A percentile compares a stretch with the other conserved stretches of the same genome.
phyloP scores from a whole-genome alignment of 495 filamentous ascomycete genomes.

The Umbilicaria muhlenbergii region DNA sequence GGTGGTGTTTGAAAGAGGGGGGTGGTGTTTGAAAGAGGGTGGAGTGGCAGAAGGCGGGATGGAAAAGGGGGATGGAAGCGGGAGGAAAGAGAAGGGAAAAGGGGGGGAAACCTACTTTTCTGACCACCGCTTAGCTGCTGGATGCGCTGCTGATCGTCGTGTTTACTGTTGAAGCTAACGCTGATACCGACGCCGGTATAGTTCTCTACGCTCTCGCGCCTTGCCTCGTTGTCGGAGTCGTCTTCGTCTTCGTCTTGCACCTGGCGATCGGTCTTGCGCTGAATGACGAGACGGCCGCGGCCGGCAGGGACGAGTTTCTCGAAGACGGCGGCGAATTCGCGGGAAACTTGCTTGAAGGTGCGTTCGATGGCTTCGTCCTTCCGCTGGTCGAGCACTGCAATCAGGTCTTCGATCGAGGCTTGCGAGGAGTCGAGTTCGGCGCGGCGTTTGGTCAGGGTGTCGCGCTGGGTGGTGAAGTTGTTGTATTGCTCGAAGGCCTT shows the following conservation, averaged over 20 bases:
- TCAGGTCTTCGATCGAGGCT: constrained; percentile 75
- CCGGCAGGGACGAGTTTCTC: constrained; percentile 90
- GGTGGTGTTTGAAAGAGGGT: background rate
- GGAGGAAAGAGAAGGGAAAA: background rate
- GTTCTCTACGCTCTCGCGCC: constrained; percentile 68
- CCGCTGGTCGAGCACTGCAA: constrained; percentile 78
- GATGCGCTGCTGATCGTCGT: constrained; percentile 95
- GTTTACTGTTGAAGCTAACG: constrained; percentile 96
- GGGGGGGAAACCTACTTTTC: constrained; percentile 55
- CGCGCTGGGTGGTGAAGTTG: constrained; percentile 84
- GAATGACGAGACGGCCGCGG: constrained; percentile 80
- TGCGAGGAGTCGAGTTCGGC: constrained; percentile 74
- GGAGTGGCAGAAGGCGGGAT: constrained; percentile 1
- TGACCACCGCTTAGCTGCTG: constrained; percentile 94
- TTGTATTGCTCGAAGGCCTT: constrained; percentile 99
- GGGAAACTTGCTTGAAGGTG: constrained; percentile 93
- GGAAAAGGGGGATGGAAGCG: too few relatives aligned
- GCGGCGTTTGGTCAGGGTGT: constrained; percentile 63
- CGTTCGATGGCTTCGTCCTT: constrained; percentile 91
- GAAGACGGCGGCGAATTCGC: constrained; percentile 83
- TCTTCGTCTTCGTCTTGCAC: constrained; percentile 47
- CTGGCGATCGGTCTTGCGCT: constrained; percentile 66
- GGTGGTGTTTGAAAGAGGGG: background rate
- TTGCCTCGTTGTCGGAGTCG: constrained; percentile 35
- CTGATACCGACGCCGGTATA: constrained; percentile 97